Evolutionary conservation across 2,329 filamentous ascomycete genomes (phyloP), one percentile per base, ranked within the genome.

Genomic region (Talaromyces sp.): DNA sequence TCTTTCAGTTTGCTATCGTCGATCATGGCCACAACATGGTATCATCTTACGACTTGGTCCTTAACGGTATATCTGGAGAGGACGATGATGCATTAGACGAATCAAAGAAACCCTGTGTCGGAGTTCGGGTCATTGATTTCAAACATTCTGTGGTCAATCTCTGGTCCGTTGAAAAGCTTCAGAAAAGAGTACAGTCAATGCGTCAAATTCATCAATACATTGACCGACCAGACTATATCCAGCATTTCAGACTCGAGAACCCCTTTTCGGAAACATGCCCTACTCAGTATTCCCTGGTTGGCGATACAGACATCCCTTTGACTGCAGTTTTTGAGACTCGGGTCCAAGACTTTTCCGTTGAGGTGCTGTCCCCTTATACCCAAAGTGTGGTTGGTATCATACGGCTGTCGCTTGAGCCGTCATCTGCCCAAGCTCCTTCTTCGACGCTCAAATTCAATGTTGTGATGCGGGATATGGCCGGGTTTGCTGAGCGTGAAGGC

Each of bases 401-500:
- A 65, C 90, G 92, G 69, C 79, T 99, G 41, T 93, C 93, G 0
- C 79, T 99, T 7, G 94, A 99, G 71, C 94, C 94, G 14, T 97
- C 93, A 0, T 93, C 91, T 54, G 92, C 93, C 2, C 88, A 95
- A 68, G 93, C 92, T 3, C 94, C 94, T 14, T 90, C 91, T 12
- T 94, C 90, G 61, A 97, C 91, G 2, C 79, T 97, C 61, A 99
- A 97, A 72, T 99, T 99, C 78, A 99, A 97, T 69, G 92, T 97
- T 5, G 92, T 97, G 32, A 96, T 99, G 91, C 92, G 96, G 70
- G 92, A 97, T 70, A 85, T 99, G 77, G 79, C 94, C 38, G 94
- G 94, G 1, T 99, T 99, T 67, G 89, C 94, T 0, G 94, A 99
- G 76, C 86, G 93, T 63, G 94, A 99, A 78, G 94, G 94, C 14